Percentiles rank a stretch among this genome's conserved stretches.
These are phyloP conservation scores for Cetradonia linearis DNA, from an alignment of 495 filamentous ascomycete species.

Conservation along the genomic window DNA sequence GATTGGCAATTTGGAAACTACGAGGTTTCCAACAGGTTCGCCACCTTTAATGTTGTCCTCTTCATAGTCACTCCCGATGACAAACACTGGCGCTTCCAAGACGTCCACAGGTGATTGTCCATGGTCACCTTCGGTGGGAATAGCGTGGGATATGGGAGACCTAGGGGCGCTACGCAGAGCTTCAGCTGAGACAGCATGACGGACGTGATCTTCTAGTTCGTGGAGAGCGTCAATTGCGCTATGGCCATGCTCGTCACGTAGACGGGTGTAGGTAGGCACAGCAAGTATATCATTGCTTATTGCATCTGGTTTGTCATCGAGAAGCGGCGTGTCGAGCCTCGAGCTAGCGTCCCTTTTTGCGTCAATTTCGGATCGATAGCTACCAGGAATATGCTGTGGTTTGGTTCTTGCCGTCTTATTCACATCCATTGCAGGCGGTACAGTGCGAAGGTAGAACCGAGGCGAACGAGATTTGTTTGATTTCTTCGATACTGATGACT, in stretches of 20 bases:
- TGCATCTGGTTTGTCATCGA: conserved; percentile 4
- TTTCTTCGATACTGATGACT: conserved; percentile 1
- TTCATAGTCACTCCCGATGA: background rate
- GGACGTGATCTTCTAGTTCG: background rate
- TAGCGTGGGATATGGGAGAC: background rate
- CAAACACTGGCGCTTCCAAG: conserved; percentile 2
- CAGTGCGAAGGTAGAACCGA: conserved; percentile 12
- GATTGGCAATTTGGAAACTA: conserved; percentile 1
- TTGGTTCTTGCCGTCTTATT: conserved; percentile 10
- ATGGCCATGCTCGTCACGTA: conserved; percentile 8
- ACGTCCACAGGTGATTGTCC: background rate
- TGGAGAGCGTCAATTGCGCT: conserved; percentile 4
- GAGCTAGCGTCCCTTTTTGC: background rate
- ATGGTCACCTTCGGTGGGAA: background rate
- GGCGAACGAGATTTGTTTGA: conserved; percentile 7
- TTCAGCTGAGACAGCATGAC: background rate
- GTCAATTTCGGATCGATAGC: conserved; percentile 19
- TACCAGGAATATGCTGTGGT: conserved; percentile 21
- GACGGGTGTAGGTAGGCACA: conserved; percentile 5
- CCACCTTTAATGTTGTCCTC: background rate
- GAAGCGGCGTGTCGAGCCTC: conserved; percentile 1
- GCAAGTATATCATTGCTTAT: background rate
- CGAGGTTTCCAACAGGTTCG: background rate
- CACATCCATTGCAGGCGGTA: conserved; percentile 11
- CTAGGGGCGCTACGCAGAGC: background rate